Percentiles rank a stretch among this genome's conserved stretches.
phyloP scores from a whole-genome alignment of 2,329 filamentous ascomycete genomes.

The Aspergillus pseudoviridinutans region DNA sequence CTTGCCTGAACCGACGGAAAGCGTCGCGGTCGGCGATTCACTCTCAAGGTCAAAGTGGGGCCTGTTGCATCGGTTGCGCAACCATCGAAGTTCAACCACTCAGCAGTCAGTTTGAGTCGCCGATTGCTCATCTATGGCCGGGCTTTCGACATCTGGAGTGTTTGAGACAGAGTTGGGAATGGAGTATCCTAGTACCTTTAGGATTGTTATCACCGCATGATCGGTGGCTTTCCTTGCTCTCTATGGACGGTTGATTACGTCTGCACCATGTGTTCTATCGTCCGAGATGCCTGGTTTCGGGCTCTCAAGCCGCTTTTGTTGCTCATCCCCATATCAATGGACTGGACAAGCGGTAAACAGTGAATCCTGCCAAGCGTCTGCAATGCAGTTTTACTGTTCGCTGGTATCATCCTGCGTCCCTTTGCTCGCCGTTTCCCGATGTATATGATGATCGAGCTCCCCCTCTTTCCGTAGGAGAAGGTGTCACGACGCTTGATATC shows the following conservation, averaged over 20 bases:
- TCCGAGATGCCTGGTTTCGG: not conserved
- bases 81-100: not conserved
- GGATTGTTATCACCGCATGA: conserved; percentile 5
- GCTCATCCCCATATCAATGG: not conserved
- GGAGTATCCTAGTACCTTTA: not conserved
- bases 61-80: conserved; percentile 11
- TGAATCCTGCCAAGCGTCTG: not conserved
- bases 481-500: conserved; percentile 6
- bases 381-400: not conserved
- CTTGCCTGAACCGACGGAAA: conserved; percentile 19
- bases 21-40: conserved; percentile 9
- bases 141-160: not conserved
- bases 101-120: not conserved
- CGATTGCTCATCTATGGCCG: not conserved
- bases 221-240: not conserved
- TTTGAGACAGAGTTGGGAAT: not conserved
- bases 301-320: not conserved
- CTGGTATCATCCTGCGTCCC: not conserved
- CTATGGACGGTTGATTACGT: not conserved
- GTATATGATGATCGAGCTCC: not conserved
- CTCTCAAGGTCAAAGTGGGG: conserved; percentile 17
- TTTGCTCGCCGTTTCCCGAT: not conserved
- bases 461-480: conserved; percentile 1
- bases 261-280: not conserved
- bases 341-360: not conserved